phyloP scores from a whole-genome alignment of 2,329 filamentous ascomycete genomes.

The Trichoderma brevicompactum region DNA sequence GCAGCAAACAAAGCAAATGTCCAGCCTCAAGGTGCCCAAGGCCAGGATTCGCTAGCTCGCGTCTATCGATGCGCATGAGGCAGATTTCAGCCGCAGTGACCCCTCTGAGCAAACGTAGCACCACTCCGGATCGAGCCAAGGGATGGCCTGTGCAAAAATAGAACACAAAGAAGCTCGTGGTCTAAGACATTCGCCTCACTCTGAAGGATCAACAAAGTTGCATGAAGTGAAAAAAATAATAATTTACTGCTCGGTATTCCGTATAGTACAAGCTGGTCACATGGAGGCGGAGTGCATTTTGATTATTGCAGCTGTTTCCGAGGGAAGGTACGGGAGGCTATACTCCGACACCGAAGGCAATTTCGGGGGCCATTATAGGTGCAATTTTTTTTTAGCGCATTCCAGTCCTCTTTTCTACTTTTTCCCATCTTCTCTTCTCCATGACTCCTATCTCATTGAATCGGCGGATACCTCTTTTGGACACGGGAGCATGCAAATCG shows the following conservation, averaged over 20 bases:
- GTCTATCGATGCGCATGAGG: not conserved
- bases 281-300: no score
- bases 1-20: no score
- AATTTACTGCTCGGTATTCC: not conserved
- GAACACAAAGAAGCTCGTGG: not conserved
- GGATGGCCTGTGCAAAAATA: not conserved
- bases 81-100: slow-evolving; percentile 11
- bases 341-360: slow-evolving; percentile 5
- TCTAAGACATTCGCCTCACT: no score
- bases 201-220: no score
- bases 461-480: not conserved
- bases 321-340: slow-evolving; percentile 11
- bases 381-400: no score
- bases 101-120: not conserved
- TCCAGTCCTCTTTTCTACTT: not conserved
- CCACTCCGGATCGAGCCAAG: not conserved
- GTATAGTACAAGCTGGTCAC: no score
- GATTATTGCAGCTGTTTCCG: not conserved
- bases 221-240: no score
- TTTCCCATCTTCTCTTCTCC: not conserved
- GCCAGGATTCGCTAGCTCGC: not conserved
- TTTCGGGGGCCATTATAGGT: no score
- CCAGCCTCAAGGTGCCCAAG: not conserved
- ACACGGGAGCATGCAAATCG: not conserved
- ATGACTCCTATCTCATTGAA: not conserved